These are phyloP conservation scores for Vitis hybrid DNA, from an alignment of 177 flowering plant species.

Conservation along the genomic window DNA sequence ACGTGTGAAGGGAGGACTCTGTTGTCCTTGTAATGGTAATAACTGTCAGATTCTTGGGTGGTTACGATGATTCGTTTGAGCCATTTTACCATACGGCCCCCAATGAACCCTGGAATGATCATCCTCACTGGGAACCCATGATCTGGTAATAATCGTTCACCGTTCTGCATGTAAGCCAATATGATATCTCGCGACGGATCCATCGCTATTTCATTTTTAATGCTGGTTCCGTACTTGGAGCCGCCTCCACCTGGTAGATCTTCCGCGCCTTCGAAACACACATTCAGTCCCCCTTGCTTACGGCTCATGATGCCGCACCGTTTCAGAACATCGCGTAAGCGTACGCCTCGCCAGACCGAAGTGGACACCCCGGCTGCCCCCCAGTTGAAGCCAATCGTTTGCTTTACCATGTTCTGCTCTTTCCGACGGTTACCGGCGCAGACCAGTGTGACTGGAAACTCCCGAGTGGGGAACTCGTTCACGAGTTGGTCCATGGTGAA, in stretches of 20 bases:
- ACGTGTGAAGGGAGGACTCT: conserved; percentile 88
- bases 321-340: conserved; percentile 54
- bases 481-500: conserved; percentile 81
- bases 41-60: conserved; percentile 56
- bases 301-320: conserved; percentile 64
- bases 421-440: conserved; percentile 96
- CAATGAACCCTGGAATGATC: conserved; percentile 92
- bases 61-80: conserved; percentile 73
- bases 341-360: conserved; percentile 88
- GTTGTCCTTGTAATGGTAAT: conserved; percentile 85
- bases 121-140: conserved; percentile 91
- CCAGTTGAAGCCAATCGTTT: conserved; percentile 96
- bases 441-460: conserved; percentile 82
- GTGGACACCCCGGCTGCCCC: conserved; percentile 85
- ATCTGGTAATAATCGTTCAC: conserved; percentile 69
- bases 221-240: conserved; percentile 86
- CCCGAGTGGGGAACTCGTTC: conserved; percentile 53
- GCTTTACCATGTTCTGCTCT: conserved; percentile 90
- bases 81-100: conserved; percentile 99
- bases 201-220: conserved; percentile 68
- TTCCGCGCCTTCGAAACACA: conserved; percentile 96
- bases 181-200: conserved; percentile 81
- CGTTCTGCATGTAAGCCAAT: conserved; percentile 94
- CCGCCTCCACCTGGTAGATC: conserved; percentile 92
- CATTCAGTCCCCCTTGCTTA: conserved; percentile 58